Conservation (phyloP, 768 basidiomycete genomes). For the Tulasnella sp. region DNA sequence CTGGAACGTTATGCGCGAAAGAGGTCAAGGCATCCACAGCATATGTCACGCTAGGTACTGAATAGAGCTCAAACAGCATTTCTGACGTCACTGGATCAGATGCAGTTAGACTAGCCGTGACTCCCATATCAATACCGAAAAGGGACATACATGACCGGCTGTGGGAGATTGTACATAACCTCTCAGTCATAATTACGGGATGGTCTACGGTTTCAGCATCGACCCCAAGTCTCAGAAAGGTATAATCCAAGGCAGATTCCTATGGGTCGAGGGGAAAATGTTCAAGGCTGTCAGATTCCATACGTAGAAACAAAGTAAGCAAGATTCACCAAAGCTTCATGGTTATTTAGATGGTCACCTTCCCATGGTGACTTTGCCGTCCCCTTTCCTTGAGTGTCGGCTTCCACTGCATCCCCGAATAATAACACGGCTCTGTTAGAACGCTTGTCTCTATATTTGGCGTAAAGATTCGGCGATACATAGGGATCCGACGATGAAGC, state of each 20-base stretch:
- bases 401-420: slow-evolving; percentile 78
- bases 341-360: slow-evolving; percentile 82
- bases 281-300: too few species aligned
- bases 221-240: slow-evolving; percentile 76
- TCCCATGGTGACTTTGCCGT: slow-evolving; percentile 82
- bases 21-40: slow-evolving; percentile 87
- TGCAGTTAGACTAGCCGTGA: background rate
- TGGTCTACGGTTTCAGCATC: slow-evolving; percentile 64
- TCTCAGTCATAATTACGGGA: slow-evolving; percentile 88
- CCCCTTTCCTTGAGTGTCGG: slow-evolving; percentile 69
- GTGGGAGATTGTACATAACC: slow-evolving; percentile 75
- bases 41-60: slow-evolving; percentile 72
- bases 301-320: background rate
- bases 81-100: slow-evolving; percentile 70
- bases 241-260: slow-evolving; percentile 92
- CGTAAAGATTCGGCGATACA: slow-evolving; percentile 53
- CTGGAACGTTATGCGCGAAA: slow-evolving; percentile 65
- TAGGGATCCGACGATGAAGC: slow-evolving; percentile 46
- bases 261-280: slow-evolving; percentile 27
- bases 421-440: slow-evolving; percentile 69
- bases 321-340: slow-evolving; percentile 75
- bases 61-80: slow-evolving; percentile 88
- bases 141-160: slow-evolving; percentile 62
- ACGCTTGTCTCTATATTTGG: slow-evolving; percentile 84
- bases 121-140: slow-evolving; percentile 1